Base-by-base conservation (phyloP, 1,284 basidiomycete genomes). In the Trametes polyzona region DNA sequence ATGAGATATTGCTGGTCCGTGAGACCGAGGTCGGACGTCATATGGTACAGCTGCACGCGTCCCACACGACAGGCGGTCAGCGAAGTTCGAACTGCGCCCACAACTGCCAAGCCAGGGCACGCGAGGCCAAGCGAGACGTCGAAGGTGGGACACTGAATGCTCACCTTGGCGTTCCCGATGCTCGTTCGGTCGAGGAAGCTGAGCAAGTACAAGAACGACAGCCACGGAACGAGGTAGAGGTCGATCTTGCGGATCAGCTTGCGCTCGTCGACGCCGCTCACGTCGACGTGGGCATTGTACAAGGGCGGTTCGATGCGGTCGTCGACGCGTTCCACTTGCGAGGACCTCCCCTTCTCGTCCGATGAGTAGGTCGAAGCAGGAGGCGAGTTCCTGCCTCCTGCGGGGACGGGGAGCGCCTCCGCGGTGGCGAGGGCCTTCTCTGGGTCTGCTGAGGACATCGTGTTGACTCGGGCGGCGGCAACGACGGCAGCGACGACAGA, bases 141-240 rank as follows among this genome's bases (percentile, higher is more conserved):
- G 17, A 14, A 57, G n/a, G n/a, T n/a, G n/a, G n/a, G n/a, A n/a
- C n/a, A n/a, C n/a, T n/a, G n/a, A n/a, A n/a, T n/a, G n/a, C 69
- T 53, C 56, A 89, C 84, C 74, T 84, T 86, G 11, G 89, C 89
- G 73, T 93, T 93, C 69, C 90, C 92, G 63, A 93, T 90, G 65
- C 88, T 90, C 37, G 89, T 87, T 55, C 92, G 82, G 73, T 93
- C 92, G 47, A 88, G 71, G 73, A 89, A 89, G 62, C 86, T 87
- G 41, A 92, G 75, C 33, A 92, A 76, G 71, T 92, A 93, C 58
- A 93, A 72, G 57, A 93, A 79, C 17, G 86, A 82, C 46, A 88
- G 68, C 86, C 86, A 89, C 12, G 87, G 87, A 39, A 88, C 78
- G 57, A 88, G 77, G 17, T 80, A 78, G 56, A 78, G 67, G 70